A percentile compares a stretch with the other conserved stretches of the same genome.
Evolutionary conservation across 345 rosid genomes (phyloP).

Genomic region (Arabidopsis thaliana): DNA sequence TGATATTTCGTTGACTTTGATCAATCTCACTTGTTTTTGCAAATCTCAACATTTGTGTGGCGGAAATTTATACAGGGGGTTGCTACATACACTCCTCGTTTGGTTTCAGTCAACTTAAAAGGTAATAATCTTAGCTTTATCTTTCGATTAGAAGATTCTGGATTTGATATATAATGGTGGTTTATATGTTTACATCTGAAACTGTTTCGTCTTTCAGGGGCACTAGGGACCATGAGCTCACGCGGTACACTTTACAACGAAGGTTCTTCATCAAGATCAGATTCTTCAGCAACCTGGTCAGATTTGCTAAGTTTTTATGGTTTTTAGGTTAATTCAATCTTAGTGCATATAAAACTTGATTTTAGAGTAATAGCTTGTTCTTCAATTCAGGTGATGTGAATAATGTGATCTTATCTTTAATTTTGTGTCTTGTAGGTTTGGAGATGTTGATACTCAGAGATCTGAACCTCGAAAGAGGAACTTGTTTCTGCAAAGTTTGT

Average conservation of each 20-base stretch:
- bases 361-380: constrained; percentile 3
- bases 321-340: not conserved
- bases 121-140: constrained; percentile 50
- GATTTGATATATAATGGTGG: not conserved
- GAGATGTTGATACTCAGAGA: constrained; percentile 62
- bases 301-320: constrained; percentile 20
- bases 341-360: not conserved
- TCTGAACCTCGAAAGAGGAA: constrained; percentile 69
- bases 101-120: constrained; percentile 75
- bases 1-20: constrained; percentile 29
- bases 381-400: not conserved
- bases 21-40: not conserved
- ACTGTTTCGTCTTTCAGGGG: constrained; percentile 56
- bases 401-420: no score
- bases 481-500: constrained; percentile 78
- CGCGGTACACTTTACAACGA: constrained; percentile 67
- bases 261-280: constrained; percentile 48
- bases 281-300: constrained; percentile 72
- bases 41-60: constrained; percentile 7
- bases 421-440: constrained; percentile 57
- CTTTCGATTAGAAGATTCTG: constrained; percentile 13
- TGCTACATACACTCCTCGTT: constrained; percentile 81
- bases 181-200: constrained; percentile 15
- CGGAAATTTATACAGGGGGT: constrained; percentile 58
- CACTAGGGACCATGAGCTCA: constrained; percentile 83